Base-by-base conservation (phyloP, 345 rosid species). In the Brassica juncea region DNA sequence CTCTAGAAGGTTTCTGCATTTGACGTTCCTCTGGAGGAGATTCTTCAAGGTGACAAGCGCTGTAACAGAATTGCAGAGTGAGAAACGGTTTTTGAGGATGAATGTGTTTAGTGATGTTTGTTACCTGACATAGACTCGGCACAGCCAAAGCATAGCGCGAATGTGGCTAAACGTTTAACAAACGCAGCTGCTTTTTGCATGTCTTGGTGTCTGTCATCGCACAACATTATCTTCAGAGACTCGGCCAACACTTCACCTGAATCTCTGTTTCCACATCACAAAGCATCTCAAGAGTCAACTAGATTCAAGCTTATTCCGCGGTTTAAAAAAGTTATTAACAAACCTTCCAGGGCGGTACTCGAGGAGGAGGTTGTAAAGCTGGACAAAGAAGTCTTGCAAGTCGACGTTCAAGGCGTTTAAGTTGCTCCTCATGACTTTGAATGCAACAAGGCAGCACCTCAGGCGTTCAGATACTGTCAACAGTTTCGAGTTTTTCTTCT, bases 181-280 rank as follows among this genome's bases (percentile, higher is more conserved):
- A 95, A 95, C 8, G 98, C 99, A 19, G 98, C 98, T n/a, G 98
- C 87, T 81, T 93, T 96, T 76, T 90, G 97, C 98, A 90, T 93
- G 84, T 96, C 99, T 65, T 90, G 98, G 37, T 93, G 98, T 72
- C 97, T 88, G 80, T 95, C 99, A 9, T 95, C 93, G 68, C 89
- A 93, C 81, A 96, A 73, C 99, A 96, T 92, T 52, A 92, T 86
- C 92, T 90, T 93, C 79, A 92, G 80, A 73, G 99, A 92, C 84
- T 96, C 99, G 1, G 93, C 91, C 75, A 93, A 81, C 68, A 91
- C 88, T 81, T 88, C 90, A 19, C 97, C 99, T 37, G 85, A 87
- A 83, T 92, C 97, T 81, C 99, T 96, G 94, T 79, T 61, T 61
- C 62, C 62, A 64, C 42, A 72, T 28, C 49, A 52, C 27, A 68